Evolutionary conservation across 169 alveolate genomes (phyloP).

Genomic region (Plasmodium ovale): DNA sequence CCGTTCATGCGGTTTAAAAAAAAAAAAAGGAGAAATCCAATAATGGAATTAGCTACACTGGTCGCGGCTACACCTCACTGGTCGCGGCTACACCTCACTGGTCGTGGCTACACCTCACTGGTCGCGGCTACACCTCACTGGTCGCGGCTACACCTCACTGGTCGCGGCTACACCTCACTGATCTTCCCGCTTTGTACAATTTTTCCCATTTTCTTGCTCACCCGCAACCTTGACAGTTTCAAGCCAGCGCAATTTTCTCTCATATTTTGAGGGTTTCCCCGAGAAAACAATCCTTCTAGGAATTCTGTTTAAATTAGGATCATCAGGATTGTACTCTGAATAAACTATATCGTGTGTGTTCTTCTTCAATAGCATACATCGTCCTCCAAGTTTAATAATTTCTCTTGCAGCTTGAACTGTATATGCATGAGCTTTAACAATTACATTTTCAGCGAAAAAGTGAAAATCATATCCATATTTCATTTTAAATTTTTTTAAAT

Average conservation of each 20-base stretch:
- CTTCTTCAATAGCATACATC: slow-evolving; percentile 82
- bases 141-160: no score
- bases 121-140: no score
- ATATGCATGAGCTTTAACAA: slow-evolving; percentile 84
- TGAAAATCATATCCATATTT: slow-evolving; percentile 74
- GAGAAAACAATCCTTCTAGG: slow-evolving; percentile 83
- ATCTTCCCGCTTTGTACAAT: background rate
- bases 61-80: no score
- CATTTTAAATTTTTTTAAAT: slow-evolving; percentile 82
- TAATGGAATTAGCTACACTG: background rate
- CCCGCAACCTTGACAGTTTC: slow-evolving; percentile 3
- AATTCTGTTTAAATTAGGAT: slow-evolving; percentile 74
- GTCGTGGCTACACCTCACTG: no score
- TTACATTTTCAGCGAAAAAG: slow-evolving; percentile 59
- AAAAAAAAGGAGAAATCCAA: no score
- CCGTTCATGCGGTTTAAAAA: slow-evolving; percentile 22
- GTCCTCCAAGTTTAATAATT: slow-evolving; percentile 83
- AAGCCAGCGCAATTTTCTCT: slow-evolving; percentile 67
- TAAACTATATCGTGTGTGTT: slow-evolving; percentile 84
- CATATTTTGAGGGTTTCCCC: slow-evolving; percentile 84
- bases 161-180: no score
- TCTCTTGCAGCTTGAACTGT: slow-evolving; percentile 84
- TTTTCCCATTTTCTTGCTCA: slow-evolving; percentile 6
- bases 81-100: no score
- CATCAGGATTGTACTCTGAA: slow-evolving; percentile 83